These are phyloP conservation scores for Saussurea involucrata DNA, from an alignment of 129 eudicot genomes.

Conservation along the genomic window DNA sequence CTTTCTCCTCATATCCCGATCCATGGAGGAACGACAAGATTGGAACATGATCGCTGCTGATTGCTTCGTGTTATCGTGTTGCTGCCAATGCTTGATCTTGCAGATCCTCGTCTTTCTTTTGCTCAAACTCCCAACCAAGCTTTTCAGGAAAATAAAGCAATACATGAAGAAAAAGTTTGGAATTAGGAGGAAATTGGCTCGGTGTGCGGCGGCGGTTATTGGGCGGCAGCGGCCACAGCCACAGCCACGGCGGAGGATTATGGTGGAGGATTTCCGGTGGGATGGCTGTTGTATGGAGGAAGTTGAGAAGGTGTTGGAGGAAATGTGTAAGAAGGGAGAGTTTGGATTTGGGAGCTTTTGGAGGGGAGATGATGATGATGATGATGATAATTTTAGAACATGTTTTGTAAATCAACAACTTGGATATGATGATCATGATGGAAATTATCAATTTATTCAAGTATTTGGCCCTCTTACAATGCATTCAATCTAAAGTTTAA, in stretches of 20 bases:
- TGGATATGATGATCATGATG: constrained; percentile 31
- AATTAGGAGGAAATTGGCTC: constrained; percentile 24
- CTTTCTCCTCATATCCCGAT: neutral
- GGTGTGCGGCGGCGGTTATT: constrained; percentile 23
- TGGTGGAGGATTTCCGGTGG: constrained; percentile 19
- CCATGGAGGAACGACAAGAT: constrained; percentile 27
- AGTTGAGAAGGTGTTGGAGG: constrained; percentile 67
- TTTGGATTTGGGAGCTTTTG: constrained; percentile 94
- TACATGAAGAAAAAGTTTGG: constrained; percentile 52
- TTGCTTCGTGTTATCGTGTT: constrained; percentile 77
- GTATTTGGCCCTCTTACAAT: constrained; percentile 40
- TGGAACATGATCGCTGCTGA: constrained; percentile 68
- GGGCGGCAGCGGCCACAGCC: constrained; percentile 11
- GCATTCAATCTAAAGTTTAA: constrained; percentile 9
- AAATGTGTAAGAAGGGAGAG: constrained; percentile 56
- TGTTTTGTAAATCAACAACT: constrained; percentile 39
- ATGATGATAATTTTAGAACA: constrained; percentile 22
- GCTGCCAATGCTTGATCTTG: constrained; percentile 83
- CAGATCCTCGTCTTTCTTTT: constrained; percentile 57
- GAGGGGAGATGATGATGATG: constrained; percentile 40
- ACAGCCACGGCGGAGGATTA: constrained; percentile 18
- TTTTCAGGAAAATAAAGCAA: constrained; percentile 40
- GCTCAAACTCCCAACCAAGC: constrained; percentile 51
- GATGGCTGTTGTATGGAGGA: constrained; percentile 65
- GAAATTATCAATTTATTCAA: constrained; percentile 46